Conservation (phyloP, 129 eudicot genomes). For the Chrysanthemum seticuspe region DNA sequence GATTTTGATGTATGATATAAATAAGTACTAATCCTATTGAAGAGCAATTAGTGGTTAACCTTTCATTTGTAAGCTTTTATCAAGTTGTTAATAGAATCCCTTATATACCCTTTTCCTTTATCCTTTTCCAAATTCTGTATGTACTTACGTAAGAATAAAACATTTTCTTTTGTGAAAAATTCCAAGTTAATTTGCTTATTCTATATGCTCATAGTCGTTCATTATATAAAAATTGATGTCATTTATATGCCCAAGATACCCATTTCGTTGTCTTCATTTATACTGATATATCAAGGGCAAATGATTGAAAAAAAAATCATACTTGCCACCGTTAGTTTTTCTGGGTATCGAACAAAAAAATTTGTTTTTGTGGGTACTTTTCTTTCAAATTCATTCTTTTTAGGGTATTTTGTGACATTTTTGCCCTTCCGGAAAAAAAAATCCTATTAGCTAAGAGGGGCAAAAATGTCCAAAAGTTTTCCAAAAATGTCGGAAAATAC, state of each 20-base stretch:
- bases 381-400: no score
- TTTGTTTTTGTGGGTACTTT: no score
- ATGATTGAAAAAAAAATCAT: no score
- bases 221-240: background rate
- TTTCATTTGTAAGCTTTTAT: constrained; percentile 4
- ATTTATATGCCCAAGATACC: background rate
- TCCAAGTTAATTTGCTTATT: background rate
- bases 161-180: background rate
- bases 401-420: no score
- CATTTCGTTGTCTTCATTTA: background rate
- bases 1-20: constrained; percentile 14
- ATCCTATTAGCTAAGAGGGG: no score
- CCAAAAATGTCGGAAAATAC: no score
- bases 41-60: background rate
- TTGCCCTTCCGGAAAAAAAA: no score
- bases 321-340: no score
- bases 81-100: background rate
- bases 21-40: background rate
- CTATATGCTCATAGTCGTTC: background rate
- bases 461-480: no score
- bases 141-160: background rate
- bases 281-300: background rate
- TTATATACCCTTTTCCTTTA: background rate
- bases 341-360: no score
- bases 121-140: background rate